Evolutionary conservation across 1,139 yeast genomes (phyloP).

Genomic region (Kurtzmaniella quercitrusa): DNA sequence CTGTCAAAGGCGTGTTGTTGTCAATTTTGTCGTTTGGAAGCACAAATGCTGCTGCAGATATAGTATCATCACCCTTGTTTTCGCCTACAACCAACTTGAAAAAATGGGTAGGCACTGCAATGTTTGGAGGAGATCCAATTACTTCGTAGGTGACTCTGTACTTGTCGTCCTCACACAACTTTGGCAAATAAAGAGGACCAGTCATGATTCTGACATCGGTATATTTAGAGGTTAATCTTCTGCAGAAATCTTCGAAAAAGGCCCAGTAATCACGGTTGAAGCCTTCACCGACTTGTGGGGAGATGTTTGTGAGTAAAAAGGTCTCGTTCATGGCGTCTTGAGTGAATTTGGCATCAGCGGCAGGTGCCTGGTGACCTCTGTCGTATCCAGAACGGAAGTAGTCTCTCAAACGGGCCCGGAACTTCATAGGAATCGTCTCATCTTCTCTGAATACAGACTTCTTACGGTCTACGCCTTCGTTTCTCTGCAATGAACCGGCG

Average conservation of each 20-base stretch:
- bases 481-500: constrained; percentile 53
- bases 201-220: constrained; percentile 80
- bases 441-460: constrained; percentile 85
- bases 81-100: constrained; percentile 90
- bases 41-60: constrained; percentile 89
- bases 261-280: constrained; percentile 98
- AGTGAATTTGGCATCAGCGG: constrained; percentile 90
- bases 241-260: constrained; percentile 83
- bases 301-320: constrained; percentile 79
- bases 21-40: constrained; percentile 78
- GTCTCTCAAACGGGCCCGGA: constrained; percentile 73
- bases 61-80: constrained; percentile 40
- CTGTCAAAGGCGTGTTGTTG: constrained; percentile 64
- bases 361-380: constrained; percentile 97
- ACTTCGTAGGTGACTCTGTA: constrained; percentile 83
- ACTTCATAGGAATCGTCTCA: constrained; percentile 70
- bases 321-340: constrained; percentile 96
- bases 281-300: constrained; percentile 98
- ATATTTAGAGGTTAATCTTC: constrained; percentile 68
- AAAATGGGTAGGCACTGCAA: constrained; percentile 97
- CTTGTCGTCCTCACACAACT: constrained; percentile 65
- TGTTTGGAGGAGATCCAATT: constrained; percentile 93
- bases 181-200: constrained; percentile 91
- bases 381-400: constrained; percentile 95
- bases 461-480: constrained; percentile 64